Conservation (phyloP, 2,329 filamentous ascomycete species). For the Domatiomyces catenatus region DNA sequence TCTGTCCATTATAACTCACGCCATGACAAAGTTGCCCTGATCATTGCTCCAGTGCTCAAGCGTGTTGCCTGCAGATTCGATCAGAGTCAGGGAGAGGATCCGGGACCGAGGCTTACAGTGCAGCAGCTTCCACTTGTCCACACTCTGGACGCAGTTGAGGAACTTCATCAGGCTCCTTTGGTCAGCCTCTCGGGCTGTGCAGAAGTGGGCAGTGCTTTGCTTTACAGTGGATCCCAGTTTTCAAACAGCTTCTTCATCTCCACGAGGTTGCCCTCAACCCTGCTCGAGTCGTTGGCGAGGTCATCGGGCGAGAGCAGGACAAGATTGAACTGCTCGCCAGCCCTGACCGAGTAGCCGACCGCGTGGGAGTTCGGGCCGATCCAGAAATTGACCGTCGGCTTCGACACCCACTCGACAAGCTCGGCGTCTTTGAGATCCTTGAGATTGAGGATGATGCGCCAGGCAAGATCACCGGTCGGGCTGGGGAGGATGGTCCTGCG, state of each 20-base stretch:
- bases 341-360: conserved; percentile 33
- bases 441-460: conserved; percentile 36
- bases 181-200: no score
- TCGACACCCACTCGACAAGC: conserved; percentile 29
- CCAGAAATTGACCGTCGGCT: conserved; percentile 40
- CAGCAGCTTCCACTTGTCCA: conserved; percentile 34
- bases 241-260: conserved; percentile 21
- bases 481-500: conserved; percentile 30
- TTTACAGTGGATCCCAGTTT: conserved; percentile 20
- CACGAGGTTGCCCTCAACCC: conserved; percentile 21
- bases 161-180: conserved; percentile 13
- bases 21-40: conserved; percentile 22
- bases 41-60: conserved; percentile 10
- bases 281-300: conserved; percentile 21
- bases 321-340: conserved; percentile 33
- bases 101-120: conserved; percentile 10
- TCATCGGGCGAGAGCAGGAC: conserved; percentile 35
- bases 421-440: conserved; percentile 36
- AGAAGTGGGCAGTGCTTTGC: no score
- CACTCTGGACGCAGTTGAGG: conserved; percentile 13
- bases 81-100: background rate
- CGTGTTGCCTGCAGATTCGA: conserved; percentile 21
- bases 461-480: conserved; percentile 42
- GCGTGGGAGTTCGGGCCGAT: conserved; percentile 39
- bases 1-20: conserved; percentile 10